These are phyloP conservation scores for Dinochytrium kinnereticum DNA, from an alignment of 371 early-diverging fungal genomes.

Conservation along the genomic window DNA sequence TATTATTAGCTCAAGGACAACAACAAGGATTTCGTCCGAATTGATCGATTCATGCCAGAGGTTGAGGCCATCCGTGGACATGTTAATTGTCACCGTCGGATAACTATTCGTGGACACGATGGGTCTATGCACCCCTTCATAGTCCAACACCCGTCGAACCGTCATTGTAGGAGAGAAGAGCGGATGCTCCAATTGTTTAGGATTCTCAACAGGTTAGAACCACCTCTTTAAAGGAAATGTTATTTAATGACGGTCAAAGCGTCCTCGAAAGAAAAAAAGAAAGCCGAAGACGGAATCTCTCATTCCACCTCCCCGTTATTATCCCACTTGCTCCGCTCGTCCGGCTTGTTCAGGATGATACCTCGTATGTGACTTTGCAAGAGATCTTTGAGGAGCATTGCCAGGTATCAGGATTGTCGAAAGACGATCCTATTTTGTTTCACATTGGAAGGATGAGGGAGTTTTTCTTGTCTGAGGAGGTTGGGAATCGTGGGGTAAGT, in stretches of 20 bases:
- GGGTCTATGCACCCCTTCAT: slow-evolving; percentile 88
- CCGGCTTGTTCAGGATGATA: slow-evolving; percentile 91
- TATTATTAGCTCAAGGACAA: slow-evolving; percentile 68
- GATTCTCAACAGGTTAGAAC: slow-evolving; percentile 75
- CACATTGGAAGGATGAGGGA: slow-evolving; percentile 61
- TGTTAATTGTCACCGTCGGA: slow-evolving; percentile 72
- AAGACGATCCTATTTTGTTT: slow-evolving; percentile 81
- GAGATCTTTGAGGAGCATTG: slow-evolving; percentile 89
- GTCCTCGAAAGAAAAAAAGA: slow-evolving; percentile 80
- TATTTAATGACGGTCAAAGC: slow-evolving; percentile 36
- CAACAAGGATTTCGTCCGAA: slow-evolving; percentile 89
- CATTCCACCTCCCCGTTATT: slow-evolving; percentile 90
- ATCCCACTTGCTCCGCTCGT: slow-evolving; percentile 92
- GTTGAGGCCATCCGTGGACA: slow-evolving; percentile 82
- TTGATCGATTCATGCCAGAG: slow-evolving; percentile 92
- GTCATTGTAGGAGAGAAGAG: slow-evolving; percentile 91
- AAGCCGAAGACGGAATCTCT: slow-evolving; percentile 77
- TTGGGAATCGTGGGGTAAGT: slow-evolving; percentile 41
- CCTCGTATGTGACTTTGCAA: slow-evolving; percentile 82
- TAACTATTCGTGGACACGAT: slow-evolving; percentile 91
- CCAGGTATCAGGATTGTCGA: slow-evolving; percentile 61
- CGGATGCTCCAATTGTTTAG: slow-evolving; percentile 91
- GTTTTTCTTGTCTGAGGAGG: slow-evolving; percentile 43
- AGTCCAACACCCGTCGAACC: slow-evolving; percentile 88
- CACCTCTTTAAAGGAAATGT: not conserved